These are phyloP conservation scores for Oryza glaberrima DNA, from an alignment of 176 grass and related monocot species.

Conservation along the genomic window DNA sequence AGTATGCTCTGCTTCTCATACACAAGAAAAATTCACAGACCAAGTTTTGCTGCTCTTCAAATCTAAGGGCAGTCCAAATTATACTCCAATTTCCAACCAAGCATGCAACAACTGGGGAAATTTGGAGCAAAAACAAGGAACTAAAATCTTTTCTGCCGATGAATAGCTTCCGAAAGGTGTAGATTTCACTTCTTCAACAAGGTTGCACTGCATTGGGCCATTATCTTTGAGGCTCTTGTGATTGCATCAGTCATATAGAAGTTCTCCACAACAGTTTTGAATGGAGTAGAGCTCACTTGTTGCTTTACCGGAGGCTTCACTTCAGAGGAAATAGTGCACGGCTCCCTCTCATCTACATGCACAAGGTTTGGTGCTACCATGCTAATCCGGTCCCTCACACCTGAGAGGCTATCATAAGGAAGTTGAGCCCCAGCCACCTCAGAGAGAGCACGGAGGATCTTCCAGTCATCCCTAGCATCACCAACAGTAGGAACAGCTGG, in stretches of 20 bases:
- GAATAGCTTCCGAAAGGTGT: background rate
- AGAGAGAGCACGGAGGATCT: constrained; percentile 90
- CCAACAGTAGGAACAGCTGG: constrained; percentile 95
- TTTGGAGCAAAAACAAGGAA: constrained; percentile 21
- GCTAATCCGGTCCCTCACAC: constrained; percentile 61
- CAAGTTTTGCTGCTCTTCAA: constrained; percentile 60
- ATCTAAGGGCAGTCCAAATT: constrained; percentile 55
- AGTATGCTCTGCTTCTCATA: constrained; percentile 57
- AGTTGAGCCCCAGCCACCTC: constrained; percentile 72
- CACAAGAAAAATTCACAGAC: constrained; percentile 50
- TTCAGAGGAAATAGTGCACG: constrained; percentile 57
- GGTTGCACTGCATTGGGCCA: constrained; percentile 92
- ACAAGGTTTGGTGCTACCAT: constrained; percentile 83
- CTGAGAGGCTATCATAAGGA: constrained; percentile 65
- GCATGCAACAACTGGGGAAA: constrained; percentile 27
- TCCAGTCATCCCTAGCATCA: constrained; percentile 99
- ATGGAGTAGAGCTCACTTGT: constrained; percentile 62
- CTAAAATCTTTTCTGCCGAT: background rate
- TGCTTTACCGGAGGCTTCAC: constrained; percentile 69
- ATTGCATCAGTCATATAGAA: constrained; percentile 98
- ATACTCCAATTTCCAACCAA: constrained; percentile 26
- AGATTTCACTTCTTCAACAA: constrained; percentile 74
- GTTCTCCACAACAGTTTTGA: constrained; percentile 70
- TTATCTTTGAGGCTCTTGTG: constrained; percentile 94
- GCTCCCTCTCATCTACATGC: constrained; percentile 78